Percentiles rank a stretch among this genome's conserved stretches.
Conservation (phyloP, 1,284 basidiomycete species). For the Xerocomus nothofagi region DNA sequence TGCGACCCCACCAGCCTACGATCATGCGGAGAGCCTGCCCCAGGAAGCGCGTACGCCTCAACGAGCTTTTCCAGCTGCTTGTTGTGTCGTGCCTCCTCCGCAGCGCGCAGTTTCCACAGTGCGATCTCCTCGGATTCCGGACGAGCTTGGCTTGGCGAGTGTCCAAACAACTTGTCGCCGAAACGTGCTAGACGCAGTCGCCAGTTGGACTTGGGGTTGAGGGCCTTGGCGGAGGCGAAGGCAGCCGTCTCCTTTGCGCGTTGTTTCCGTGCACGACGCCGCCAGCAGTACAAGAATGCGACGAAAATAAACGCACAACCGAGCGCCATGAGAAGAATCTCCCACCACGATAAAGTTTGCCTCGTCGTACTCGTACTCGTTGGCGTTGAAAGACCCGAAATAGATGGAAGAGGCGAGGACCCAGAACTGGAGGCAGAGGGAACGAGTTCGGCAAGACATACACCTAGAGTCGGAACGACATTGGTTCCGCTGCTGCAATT, state of each 20-base stretch:
- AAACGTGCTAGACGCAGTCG: constrained; percentile 54
- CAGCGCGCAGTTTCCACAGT: constrained; percentile 43
- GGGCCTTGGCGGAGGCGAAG: constrained; percentile 61
- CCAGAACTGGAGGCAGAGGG: constrained; percentile 46
- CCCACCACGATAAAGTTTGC: constrained; percentile 66
- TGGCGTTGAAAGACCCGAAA: constrained; percentile 54
- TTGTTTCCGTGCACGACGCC: constrained; percentile 64
- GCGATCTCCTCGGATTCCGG: constrained; percentile 44
- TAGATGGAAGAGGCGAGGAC: constrained; percentile 50
- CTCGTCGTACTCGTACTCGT: constrained; percentile 35
- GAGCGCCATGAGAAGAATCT: constrained; percentile 77
- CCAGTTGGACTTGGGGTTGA: constrained; percentile 51
- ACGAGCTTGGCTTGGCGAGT: constrained; percentile 32
- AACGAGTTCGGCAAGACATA: constrained; percentile 72
- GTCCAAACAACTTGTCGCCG: constrained; percentile 58
- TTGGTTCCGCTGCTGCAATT: constrained; percentile 54
- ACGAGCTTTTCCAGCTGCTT: constrained; percentile 52
- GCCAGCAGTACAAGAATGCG: constrained; percentile 62
- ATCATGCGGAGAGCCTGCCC: constrained; percentile 35
- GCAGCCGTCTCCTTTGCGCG: constrained; percentile 62
- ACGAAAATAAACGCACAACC: constrained; percentile 78
- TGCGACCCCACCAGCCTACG: constrained; percentile 22
- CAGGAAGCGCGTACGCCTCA: constrained; percentile 50
- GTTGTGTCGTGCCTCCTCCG: constrained; percentile 52
- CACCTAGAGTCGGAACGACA: constrained; percentile 67